Evolutionary conservation across 352 stramenopile genomes (phyloP).

Genomic region (Pythium apleroticum): DNA sequence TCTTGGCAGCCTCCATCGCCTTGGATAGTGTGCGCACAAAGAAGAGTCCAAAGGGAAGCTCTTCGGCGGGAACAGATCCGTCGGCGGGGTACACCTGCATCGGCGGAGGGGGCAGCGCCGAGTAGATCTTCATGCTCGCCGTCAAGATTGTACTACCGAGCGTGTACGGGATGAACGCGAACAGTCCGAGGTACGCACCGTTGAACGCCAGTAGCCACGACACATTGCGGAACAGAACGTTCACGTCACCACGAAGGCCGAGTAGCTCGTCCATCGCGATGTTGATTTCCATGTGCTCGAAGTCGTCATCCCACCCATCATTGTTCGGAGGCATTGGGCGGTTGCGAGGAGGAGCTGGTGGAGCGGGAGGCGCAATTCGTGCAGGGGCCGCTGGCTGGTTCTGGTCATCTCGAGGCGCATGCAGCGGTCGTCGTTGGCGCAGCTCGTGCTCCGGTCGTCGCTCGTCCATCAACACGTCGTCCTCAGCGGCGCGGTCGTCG

Average conservation of each 20-base stretch:
- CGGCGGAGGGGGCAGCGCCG: conserved; percentile 42
- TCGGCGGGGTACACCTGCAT: conserved; percentile 27
- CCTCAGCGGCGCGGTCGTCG: conserved; percentile 10
- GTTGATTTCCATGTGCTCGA: conserved; percentile 93
- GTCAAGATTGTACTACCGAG: conserved; percentile 90
- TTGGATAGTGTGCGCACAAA: conserved; percentile 55
- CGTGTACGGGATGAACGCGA: conserved; percentile 95
- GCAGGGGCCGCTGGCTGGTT: conserved; percentile 8
- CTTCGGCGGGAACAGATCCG: conserved; percentile 20
- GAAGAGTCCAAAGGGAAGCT: conserved; percentile 38
- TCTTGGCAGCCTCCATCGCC: conserved; percentile 55
- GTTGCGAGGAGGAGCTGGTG: conserved; percentile 24
- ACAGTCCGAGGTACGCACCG: conserved; percentile 95
- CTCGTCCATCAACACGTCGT: conserved; percentile 14
- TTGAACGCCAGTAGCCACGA: conserved; percentile 98
- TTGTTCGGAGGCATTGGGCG: conserved; percentile 34
- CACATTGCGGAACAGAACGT: conserved; percentile 95
- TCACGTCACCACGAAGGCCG: conserved; percentile 93
- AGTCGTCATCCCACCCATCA: conserved; percentile 85
- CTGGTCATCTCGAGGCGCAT: conserved; percentile 6
- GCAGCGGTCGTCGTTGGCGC: conserved; percentile 22
- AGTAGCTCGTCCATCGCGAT: conserved; percentile 97
- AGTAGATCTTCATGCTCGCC: conserved; percentile 59
- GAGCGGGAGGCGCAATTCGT: conserved; percentile 19
- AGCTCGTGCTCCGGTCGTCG: conserved; percentile 17